Percentiles rank a stretch among this genome's conserved stretches.
phyloP scores from a whole-genome alignment of 1,284 basidiomycete species.

The Rhodotorula sp. region DNA sequence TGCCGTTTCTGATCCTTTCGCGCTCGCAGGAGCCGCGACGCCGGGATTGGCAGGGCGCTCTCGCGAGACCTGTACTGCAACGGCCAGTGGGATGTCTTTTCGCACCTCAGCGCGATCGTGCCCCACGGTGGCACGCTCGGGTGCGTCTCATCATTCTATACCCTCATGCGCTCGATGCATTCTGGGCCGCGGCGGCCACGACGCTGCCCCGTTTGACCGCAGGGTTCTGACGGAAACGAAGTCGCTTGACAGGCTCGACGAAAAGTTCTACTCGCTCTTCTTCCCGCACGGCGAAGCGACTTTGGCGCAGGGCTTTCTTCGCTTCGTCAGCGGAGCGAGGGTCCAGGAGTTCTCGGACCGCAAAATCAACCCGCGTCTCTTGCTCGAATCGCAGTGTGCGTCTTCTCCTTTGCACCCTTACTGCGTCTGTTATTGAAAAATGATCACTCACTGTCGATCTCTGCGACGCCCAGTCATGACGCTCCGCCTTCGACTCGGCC shows the following conservation, averaged over 20 bases:
- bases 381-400: constrained; percentile 36
- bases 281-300: constrained; percentile 71
- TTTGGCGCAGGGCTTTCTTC: constrained; percentile 75
- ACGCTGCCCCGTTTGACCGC: background rate
- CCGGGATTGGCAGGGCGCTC: constrained; percentile 76
- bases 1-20: no score
- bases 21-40: constrained; percentile 60
- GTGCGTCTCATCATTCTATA: no score
- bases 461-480: constrained; percentile 17
- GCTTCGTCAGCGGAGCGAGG: constrained; percentile 79
- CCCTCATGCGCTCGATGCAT: no score
- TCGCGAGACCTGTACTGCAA: constrained; percentile 85
- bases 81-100: constrained; percentile 76
- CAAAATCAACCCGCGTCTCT: constrained; percentile 69
- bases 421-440: no score
- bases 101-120: constrained; percentile 76
- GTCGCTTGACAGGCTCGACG: constrained; percentile 63
- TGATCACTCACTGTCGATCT: no score
- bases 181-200: no score
- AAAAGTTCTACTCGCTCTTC: constrained; percentile 84
- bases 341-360: constrained; percentile 80
- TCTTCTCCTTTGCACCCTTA: no score
- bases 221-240: background rate
- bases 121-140: constrained; percentile 82
- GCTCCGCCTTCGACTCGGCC: constrained; percentile 23